phyloP scores from a whole-genome alignment of 177 flowering plant species.

The Vitis hybrid region DNA sequence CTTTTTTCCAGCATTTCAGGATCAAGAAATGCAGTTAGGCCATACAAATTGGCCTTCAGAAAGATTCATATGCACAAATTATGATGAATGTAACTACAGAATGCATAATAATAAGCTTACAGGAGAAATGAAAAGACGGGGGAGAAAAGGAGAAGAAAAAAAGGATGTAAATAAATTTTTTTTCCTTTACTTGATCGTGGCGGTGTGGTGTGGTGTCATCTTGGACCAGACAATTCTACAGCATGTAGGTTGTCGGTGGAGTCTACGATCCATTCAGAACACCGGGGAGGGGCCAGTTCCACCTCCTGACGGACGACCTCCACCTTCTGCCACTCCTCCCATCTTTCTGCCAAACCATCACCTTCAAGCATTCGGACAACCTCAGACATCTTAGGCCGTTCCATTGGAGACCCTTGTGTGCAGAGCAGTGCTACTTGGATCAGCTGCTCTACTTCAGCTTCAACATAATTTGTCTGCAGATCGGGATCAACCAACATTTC shows the following conservation, averaged over 20 bases:
- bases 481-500: slow-evolving; percentile 19
- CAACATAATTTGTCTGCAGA: slow-evolving; percentile 13
- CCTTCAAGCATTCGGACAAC: slow-evolving; percentile 17
- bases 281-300: slow-evolving; percentile 1
- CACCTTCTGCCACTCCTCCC: slow-evolving; percentile 22
- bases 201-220: slow-evolving; percentile 7
- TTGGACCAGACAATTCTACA: slow-evolving; percentile 22
- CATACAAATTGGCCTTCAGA: neutral
- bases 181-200: neutral
- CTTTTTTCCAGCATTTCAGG: too few species aligned
- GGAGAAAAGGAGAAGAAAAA: neutral
- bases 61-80: neutral
- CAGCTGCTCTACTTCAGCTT: slow-evolving; percentile 14
- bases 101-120: neutral
- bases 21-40: neutral
- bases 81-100: neutral
- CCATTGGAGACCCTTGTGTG: slow-evolving; percentile 13
- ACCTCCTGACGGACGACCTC: slow-evolving; percentile 16
- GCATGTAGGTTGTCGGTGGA: slow-evolving; percentile 11
- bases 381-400: slow-evolving; percentile 22
- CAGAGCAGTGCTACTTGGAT: slow-evolving; percentile 23
- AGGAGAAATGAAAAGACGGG: neutral
- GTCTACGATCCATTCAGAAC: slow-evolving; percentile 12
- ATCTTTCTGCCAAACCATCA: slow-evolving; percentile 7
- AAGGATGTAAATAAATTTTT: neutral